Base-by-base conservation (phyloP, 2,329 filamentous ascomycete species). In the Cryphonectria parasitica region DNA sequence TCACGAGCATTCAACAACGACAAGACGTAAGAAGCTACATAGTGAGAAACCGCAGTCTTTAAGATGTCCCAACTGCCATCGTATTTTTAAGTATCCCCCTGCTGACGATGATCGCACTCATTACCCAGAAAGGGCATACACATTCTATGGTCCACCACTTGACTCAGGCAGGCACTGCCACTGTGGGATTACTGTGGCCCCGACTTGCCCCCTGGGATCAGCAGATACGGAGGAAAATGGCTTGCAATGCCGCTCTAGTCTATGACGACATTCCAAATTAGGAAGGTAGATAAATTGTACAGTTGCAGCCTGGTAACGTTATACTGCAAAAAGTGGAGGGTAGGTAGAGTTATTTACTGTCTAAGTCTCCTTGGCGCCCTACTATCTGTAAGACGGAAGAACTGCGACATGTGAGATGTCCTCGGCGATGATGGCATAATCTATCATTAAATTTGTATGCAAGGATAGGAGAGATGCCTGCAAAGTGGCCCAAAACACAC, bases 261-360 rank as follows among this genome's bases (percentile, higher is more conserved):
- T n/a, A 36, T 36, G 34, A 39, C 22, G 58, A 61, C 58, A n/a
- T 61, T 36, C 58, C 58, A 4, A n/a, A 61, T n/a, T 2, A 61
- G 58, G 58, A 61, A 61, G 58, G 58, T 61, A 11, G 58, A 39
- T 15, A 36, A 61, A 61, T n/a, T 19, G 2, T 61, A 39, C 28
- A 15, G 58, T 61, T 61, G 19, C 58, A 61, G 31, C 6, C 34
- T 58, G 54, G 54, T 15, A 31, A 58, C 25, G 25, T 28, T 58
- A 31, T 58, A 31, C 54, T 17, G 6, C 17, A 19, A 58, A 58
- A 56, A 56, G n/a, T 15, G 54, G 28, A 31, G 54, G 54, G 19
- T 28, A 34, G 54, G 17, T 15, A 34, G 15, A 25, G n/a, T 19
- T 10, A 4, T 31, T 31, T 31, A 2, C 54, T 58, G 54, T 31